Conservation (phyloP, 805 yeast genomes). For the Lipomyces chichibuensis region DNA sequence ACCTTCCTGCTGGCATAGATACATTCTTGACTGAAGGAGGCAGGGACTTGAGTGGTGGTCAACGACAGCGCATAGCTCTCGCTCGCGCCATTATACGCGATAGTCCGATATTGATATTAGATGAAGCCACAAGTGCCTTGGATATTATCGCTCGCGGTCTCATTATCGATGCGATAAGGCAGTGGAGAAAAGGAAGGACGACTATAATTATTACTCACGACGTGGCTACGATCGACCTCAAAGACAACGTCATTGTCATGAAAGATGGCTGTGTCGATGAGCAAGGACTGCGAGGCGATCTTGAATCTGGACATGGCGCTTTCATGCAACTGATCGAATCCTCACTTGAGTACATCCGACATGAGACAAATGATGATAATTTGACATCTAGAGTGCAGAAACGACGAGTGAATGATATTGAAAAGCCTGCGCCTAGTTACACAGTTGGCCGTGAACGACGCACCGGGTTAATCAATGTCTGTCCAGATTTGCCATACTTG, state of each 20-base stretch:
- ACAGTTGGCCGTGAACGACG: background rate
- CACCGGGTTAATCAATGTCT: background rate
- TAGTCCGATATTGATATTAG: slow-evolving; percentile 75
- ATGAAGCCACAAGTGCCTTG: slow-evolving; percentile 84
- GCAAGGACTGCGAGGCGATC: slow-evolving; percentile 47
- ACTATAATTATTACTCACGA: slow-evolving; percentile 87
- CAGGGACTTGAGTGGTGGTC: slow-evolving; percentile 81
- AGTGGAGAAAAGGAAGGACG: slow-evolving; percentile 68
- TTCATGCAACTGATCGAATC: slow-evolving; percentile 13
- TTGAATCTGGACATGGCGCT: slow-evolving; percentile 37
- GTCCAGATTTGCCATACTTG: background rate
- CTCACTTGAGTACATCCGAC: slow-evolving; percentile 4
- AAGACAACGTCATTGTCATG: slow-evolving; percentile 64
- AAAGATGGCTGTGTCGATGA: slow-evolving; percentile 61
- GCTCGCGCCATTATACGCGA: slow-evolving; percentile 81
- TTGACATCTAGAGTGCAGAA: background rate
- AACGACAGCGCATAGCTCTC: slow-evolving; percentile 77
- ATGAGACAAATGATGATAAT: background rate
- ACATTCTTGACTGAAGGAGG: slow-evolving; percentile 55
- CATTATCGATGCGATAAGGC: slow-evolving; percentile 56
- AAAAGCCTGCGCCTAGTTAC: background rate
- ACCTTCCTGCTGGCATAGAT: slow-evolving; percentile 59
- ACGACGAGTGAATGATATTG: background rate
- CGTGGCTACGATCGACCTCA: slow-evolving; percentile 54
- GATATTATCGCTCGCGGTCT: slow-evolving; percentile 56